Evolutionary conservation across 257 asterid genomes (phyloP).

Genomic region (Nicotiana otophora): DNA sequence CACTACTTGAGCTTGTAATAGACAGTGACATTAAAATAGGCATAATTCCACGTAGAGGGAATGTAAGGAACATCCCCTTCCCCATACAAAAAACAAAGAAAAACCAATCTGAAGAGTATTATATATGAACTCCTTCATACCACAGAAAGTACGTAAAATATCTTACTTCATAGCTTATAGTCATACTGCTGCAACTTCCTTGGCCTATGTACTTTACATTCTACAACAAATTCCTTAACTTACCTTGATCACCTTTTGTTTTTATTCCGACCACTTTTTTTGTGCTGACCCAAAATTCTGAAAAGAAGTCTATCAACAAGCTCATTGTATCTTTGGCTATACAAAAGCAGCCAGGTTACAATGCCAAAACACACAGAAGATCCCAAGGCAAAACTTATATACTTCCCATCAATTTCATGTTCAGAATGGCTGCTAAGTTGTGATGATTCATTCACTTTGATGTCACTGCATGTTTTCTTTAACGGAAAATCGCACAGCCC

Average conservation of each 20-base stretch:
- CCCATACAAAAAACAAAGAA: too few species aligned
- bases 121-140: too few species aligned
- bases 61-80: too few species aligned
- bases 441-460: neutral
- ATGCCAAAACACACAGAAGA: too few species aligned
- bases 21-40: neutral
- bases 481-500: neutral
- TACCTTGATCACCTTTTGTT: neutral
- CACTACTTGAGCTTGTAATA: neutral
- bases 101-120: too few species aligned
- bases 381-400: too few species aligned
- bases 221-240: too few species aligned
- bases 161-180: neutral
- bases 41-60: too few species aligned
- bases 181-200: neutral
- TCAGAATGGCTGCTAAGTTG: too few species aligned
- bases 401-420: too few species aligned
- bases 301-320: neutral
- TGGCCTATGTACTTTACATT: too few species aligned
- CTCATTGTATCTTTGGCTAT: neutral
- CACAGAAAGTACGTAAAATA: neutral
- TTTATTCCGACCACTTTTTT: neutral
- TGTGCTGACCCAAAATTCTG: neutral
- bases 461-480: neutral
- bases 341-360: too few species aligned